These are phyloP conservation scores for Mycena haematopus DNA, from an alignment of 768 basidiomycete genomes.

Conservation along the genomic window DNA sequence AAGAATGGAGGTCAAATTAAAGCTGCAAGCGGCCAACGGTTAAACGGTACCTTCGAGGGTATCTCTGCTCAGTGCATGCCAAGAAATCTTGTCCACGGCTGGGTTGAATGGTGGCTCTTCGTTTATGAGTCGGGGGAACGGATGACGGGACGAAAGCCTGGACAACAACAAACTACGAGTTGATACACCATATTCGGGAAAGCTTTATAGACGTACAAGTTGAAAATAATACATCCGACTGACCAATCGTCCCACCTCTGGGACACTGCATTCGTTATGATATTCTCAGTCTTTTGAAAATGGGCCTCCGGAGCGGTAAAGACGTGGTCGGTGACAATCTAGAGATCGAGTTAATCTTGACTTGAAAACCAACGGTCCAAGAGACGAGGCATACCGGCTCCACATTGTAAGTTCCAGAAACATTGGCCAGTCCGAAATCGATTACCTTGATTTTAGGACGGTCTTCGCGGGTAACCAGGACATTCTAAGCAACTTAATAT, in stretches of 20 bases:
- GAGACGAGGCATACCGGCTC: not conserved
- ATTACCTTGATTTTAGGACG: conserved; percentile 59
- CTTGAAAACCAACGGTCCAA: not conserved
- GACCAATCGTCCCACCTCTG: conserved; percentile 17
- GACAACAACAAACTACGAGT: not conserved
- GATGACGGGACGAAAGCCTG: not conserved
- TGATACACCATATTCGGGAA: not conserved
- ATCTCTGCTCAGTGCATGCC: not conserved
- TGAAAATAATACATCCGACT: conserved; percentile 6
- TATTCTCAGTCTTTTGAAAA: not conserved
- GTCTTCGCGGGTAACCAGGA: conserved; percentile 50
- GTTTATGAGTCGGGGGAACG: not conserved
- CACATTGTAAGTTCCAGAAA: conserved; percentile 41
- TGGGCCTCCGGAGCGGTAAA: conserved; percentile 17
- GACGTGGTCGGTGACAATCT: not conserved
- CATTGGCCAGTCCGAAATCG: conserved; percentile 70
- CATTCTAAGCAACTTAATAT: conserved; percentile 43
- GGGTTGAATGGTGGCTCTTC: not conserved
- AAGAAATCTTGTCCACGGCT: not conserved
- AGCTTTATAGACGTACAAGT: conserved; percentile 6
- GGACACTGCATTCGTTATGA: not conserved
- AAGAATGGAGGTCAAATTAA: not conserved
- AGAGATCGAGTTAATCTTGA: not conserved
- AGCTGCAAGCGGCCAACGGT: not conserved
- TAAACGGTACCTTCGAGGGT: not conserved